phyloP scores from a whole-genome alignment of 768 basidiomycete species.

The Psilocybe cyanescens region DNA sequence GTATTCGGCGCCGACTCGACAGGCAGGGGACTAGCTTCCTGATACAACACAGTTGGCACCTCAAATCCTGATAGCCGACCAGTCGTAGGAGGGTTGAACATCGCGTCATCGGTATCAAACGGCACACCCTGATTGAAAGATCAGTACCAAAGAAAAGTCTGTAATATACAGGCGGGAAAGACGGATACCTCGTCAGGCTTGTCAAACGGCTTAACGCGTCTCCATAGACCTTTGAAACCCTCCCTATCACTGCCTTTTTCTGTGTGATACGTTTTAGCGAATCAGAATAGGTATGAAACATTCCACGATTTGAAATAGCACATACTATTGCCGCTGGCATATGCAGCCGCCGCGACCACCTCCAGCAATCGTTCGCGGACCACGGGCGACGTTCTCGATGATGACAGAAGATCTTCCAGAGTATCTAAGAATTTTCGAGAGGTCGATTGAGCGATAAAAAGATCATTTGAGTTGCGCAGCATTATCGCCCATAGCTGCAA shows the following conservation, averaged over 20 bases:
- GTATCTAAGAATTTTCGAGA: slow-evolving; percentile 81
- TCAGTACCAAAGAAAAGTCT: not conserved
- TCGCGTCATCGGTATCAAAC: slow-evolving; percentile 76
- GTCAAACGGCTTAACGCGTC: slow-evolving; percentile 74
- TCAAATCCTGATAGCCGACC: slow-evolving; percentile 40
- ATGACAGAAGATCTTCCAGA: slow-evolving; percentile 72
- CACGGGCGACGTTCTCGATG: slow-evolving; percentile 72
- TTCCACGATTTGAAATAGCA: slow-evolving; percentile 8
- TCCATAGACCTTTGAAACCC: slow-evolving; percentile 77
- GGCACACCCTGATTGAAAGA: slow-evolving; percentile 62
- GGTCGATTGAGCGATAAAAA: slow-evolving; percentile 71
- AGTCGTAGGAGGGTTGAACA: slow-evolving; percentile 71
- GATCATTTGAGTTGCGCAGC: slow-evolving; percentile 77
- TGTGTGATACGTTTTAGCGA: slow-evolving; percentile 16
- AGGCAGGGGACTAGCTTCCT: slow-evolving; percentile 36
- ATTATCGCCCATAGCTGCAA: slow-evolving; percentile 88
- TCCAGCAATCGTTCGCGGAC: slow-evolving; percentile 81
- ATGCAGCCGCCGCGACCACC: slow-evolving; percentile 83
- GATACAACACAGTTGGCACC: slow-evolving; percentile 41
- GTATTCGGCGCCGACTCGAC: slow-evolving; percentile 26
- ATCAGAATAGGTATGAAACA: not conserved
- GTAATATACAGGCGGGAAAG: not conserved
- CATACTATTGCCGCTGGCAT: slow-evolving; percentile 56
- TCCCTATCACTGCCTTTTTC: slow-evolving; percentile 35
- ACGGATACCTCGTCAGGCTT: slow-evolving; percentile 76